Percentiles rank a stretch among this genome's conserved stretches.
phyloP scores from a whole-genome alignment of 2,329 filamentous ascomycete genomes.

The Trichoderma gracile region DNA sequence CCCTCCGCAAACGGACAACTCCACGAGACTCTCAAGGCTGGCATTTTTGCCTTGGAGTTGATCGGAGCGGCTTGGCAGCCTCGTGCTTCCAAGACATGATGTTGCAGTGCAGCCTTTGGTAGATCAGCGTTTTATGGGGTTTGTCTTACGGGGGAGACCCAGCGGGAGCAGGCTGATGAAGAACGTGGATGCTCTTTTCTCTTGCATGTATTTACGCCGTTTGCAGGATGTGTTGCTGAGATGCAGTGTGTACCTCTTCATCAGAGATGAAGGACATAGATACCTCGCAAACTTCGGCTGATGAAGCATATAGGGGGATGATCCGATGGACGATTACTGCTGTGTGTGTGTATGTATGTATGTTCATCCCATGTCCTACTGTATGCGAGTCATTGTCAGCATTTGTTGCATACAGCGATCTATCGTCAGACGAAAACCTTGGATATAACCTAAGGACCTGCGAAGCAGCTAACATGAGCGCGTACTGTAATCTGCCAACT shows the following conservation, averaged over 20 bases:
- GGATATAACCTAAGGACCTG: no score
- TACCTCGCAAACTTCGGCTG: not conserved
- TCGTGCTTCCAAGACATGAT: conserved; percentile 7
- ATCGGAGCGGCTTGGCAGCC: not conserved
- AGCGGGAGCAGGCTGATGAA: not conserved
- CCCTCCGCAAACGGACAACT: conserved; percentile 5
- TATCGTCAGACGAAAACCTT: not conserved
- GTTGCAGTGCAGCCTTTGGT: conserved; percentile 4
- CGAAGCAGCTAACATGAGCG: no score
- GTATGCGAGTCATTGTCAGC: conserved; percentile 16
- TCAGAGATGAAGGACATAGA: no score
- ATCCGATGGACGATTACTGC: no score
- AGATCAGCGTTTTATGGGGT: conserved; percentile 5
- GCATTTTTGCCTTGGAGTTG: not conserved
- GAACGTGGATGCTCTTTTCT: not conserved
- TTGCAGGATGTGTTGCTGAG: no score
- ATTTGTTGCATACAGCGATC: conserved; percentile 15
- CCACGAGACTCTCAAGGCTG: not conserved
- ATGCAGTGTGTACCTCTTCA: no score
- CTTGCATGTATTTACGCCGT: not conserved
- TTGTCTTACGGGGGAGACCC: not conserved
- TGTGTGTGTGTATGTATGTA: no score
- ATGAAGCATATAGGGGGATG: not conserved
- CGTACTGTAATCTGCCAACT: no score
- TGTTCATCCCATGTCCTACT: not conserved